These are phyloP conservation scores for Aspergillus glaucus DNA, from an alignment of 2,329 filamentous ascomycete species.

Conservation along the genomic window DNA sequence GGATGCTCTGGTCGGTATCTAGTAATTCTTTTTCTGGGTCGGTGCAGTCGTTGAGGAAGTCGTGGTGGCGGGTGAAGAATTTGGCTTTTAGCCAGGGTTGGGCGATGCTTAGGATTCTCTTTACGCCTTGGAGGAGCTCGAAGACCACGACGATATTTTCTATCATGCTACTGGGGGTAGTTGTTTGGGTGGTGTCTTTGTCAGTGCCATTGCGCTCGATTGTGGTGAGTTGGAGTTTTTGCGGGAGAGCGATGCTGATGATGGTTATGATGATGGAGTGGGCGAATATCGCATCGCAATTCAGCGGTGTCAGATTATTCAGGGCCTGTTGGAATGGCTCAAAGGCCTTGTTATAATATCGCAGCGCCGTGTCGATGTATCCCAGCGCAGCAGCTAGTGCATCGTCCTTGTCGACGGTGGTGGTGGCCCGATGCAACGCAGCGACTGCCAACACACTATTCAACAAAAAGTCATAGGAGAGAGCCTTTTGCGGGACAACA, in stretches of 20 bases:
- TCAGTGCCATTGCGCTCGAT: slow-evolving; percentile 20
- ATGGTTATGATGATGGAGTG: slow-evolving; percentile 33
- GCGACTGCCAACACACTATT: slow-evolving; percentile 36
- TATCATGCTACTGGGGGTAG: slow-evolving; percentile 17
- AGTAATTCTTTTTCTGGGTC: slow-evolving; percentile 29
- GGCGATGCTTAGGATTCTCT: slow-evolving; percentile 27
- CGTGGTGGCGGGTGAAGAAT: slow-evolving; percentile 42
- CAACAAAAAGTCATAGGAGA: slow-evolving; percentile 37
- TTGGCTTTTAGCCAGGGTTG: slow-evolving; percentile 44
- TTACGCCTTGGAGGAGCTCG: slow-evolving; percentile 30
- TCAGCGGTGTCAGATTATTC: slow-evolving; percentile 27
- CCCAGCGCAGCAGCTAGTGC: slow-evolving; percentile 23
- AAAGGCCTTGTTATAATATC: slow-evolving; percentile 30
- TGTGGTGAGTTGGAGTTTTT: slow-evolving; percentile 10
- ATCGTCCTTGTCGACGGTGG: slow-evolving; percentile 3
- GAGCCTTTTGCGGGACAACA: slow-evolving; percentile 33
- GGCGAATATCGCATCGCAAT: slow-evolving; percentile 33
- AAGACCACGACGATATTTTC: slow-evolving; percentile 32
- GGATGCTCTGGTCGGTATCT: slow-evolving; percentile 13
- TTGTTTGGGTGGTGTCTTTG: too few species aligned
- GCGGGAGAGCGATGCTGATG: slow-evolving; percentile 29
- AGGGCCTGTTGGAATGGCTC: slow-evolving; percentile 29
- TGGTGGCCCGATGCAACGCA: slow-evolving; percentile 35
- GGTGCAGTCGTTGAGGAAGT: slow-evolving; percentile 31
- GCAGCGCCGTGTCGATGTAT: slow-evolving; percentile 31